Percentiles rank a stretch among this genome's conserved stretches.
phyloP scores from a whole-genome alignment of 371 early-diverging fungal species.

The Rhizopus microsporus region DNA sequence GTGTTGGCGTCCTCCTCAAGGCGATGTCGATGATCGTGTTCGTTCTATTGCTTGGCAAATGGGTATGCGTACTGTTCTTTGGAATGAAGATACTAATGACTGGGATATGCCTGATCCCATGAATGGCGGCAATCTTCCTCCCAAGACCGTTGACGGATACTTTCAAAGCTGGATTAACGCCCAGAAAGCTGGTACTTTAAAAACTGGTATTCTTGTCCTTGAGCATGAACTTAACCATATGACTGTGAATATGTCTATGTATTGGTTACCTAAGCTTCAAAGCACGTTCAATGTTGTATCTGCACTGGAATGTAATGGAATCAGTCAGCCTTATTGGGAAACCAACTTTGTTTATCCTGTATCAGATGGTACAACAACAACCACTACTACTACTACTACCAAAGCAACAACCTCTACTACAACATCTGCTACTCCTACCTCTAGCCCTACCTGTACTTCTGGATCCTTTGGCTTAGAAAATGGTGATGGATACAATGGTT shows the following conservation, averaged over 20 bases:
- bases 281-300: constrained; percentile 44
- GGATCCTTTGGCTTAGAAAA: neutral
- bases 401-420: neutral
- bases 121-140: constrained; percentile 29
- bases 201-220: constrained; percentile 45
- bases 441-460: neutral
- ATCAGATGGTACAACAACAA: neutral
- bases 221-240: constrained; percentile 53
- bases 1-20: constrained; percentile 59
- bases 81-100: constrained; percentile 43
- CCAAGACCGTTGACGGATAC: constrained; percentile 31
- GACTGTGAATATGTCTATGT: constrained; percentile 50
- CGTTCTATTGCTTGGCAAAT: constrained; percentile 54
- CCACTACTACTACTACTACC: constrained; percentile 1
- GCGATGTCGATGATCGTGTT: constrained; percentile 55
- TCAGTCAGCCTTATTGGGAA: constrained; percentile 53
- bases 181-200: constrained; percentile 34
- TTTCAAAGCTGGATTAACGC: constrained; percentile 43
- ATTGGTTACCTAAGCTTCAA: constrained; percentile 48
- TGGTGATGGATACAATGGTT: constrained; percentile 8
- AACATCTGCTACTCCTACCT: neutral
- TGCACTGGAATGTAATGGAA: constrained; percentile 48
- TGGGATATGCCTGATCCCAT: constrained; percentile 19
- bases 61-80: constrained; percentile 48
- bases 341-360: constrained; percentile 40